Percentiles rank a stretch among this genome's conserved stretches.
Conservation (phyloP, 2,329 filamentous ascomycete species). For the Exophiala viscosa region DNA sequence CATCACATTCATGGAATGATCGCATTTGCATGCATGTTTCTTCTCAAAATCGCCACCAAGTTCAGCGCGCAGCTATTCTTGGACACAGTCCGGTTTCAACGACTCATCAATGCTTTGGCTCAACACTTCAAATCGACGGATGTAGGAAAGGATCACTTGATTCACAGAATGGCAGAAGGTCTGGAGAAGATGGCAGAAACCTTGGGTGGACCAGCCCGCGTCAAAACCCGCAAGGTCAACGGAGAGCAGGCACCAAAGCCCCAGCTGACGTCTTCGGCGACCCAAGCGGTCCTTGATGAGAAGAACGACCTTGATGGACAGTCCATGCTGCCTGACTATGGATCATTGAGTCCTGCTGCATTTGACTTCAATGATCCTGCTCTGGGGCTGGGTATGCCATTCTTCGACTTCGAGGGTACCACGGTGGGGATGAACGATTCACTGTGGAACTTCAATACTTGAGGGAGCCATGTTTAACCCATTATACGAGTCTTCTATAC, state of each 20-base stretch:
- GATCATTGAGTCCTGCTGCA: slow-evolving; percentile 19
- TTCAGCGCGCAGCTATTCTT: slow-evolving; percentile 36
- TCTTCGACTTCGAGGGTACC: slow-evolving; percentile 31
- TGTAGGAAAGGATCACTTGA: slow-evolving; percentile 33
- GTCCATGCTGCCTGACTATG: slow-evolving; percentile 19
- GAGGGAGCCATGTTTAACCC: neutral
- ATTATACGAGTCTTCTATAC: neutral
- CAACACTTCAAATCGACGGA: slow-evolving; percentile 31
- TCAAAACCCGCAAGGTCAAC: slow-evolving; percentile 19
- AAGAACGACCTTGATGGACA: slow-evolving; percentile 9
- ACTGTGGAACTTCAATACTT: slow-evolving; percentile 25
- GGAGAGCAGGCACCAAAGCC: slow-evolving; percentile 10
- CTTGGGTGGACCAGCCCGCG: slow-evolving; percentile 20
- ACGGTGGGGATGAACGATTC: slow-evolving; percentile 21
- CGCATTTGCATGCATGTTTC: slow-evolving; percentile 45
- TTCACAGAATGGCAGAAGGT: slow-evolving; percentile 34
- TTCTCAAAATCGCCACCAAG: slow-evolving; percentile 44
- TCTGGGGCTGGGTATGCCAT: slow-evolving; percentile 29
- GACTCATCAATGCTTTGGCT: slow-evolving; percentile 30
- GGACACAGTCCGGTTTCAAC: slow-evolving; percentile 28
- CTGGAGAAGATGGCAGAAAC: slow-evolving; percentile 33
- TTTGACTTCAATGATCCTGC: slow-evolving; percentile 29
- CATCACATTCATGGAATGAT: slow-evolving; percentile 48
- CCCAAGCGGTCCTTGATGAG: slow-evolving; percentile 9
- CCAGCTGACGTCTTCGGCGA: slow-evolving; percentile 10